phyloP scores from a whole-genome alignment of 805 yeast genomes.

The Pichia sporocuriosa region DNA sequence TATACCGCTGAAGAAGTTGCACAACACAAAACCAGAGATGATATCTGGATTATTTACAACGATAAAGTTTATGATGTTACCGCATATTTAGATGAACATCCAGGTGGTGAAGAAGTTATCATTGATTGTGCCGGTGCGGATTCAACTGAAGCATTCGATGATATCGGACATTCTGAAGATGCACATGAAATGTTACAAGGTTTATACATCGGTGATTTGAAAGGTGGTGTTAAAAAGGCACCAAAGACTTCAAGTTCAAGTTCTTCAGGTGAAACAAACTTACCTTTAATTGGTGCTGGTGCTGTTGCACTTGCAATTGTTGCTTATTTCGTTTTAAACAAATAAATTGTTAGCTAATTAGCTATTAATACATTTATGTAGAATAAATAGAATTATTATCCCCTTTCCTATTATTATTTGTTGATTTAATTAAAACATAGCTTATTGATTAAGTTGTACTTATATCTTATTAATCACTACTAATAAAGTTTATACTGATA shows the following conservation, averaged over 20 bases:
- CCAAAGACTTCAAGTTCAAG: constrained; percentile 12
- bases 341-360: background rate
- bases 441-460: no score
- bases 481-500: no score
- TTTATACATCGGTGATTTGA: constrained; percentile 71
- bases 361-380: no score
- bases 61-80: constrained; percentile 76
- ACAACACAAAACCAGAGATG: constrained; percentile 65
- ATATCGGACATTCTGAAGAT: constrained; percentile 96
- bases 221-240: constrained; percentile 41
- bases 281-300: constrained; percentile 30
- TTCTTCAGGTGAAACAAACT: constrained; percentile 22
- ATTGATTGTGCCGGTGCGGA: constrained; percentile 74
- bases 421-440: no score
- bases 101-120: constrained; percentile 67
- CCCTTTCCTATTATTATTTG: background rate
- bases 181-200: constrained; percentile 72
- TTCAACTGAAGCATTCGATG: constrained; percentile 68
- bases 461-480: no score
- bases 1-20: constrained; percentile 64
- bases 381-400: background rate
- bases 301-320: constrained; percentile 36
- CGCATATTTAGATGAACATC: constrained; percentile 68
- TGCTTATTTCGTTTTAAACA: constrained; percentile 31
- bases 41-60: constrained; percentile 78